These are phyloP conservation scores for Macroventuria anomochaeta DNA, from an alignment of 2,329 filamentous ascomycete species.

Conservation along the genomic window DNA sequence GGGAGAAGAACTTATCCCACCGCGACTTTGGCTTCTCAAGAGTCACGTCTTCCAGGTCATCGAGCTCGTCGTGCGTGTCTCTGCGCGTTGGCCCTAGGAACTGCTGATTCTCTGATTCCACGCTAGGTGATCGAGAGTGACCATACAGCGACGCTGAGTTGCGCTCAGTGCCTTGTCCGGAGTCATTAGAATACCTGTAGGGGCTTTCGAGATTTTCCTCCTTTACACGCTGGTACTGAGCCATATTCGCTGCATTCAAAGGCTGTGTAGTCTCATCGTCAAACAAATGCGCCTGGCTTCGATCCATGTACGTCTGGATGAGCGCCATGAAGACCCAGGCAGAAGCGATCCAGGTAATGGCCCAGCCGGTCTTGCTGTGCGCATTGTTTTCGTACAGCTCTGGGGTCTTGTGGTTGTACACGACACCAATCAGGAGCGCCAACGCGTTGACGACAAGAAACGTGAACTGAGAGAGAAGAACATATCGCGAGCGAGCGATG, in stretches of 20 bases:
- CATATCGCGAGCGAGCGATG: conserved; percentile 76
- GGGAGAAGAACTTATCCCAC: conserved; percentile 58
- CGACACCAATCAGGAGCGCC: conserved; percentile 48
- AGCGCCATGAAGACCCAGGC: conserved; percentile 74
- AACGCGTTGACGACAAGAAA: conserved; percentile 54
- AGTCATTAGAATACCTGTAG: conserved; percentile 53
- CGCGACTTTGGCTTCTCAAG: conserved; percentile 56
- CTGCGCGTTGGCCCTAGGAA: conserved; percentile 49
- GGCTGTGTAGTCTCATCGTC: conserved; percentile 32
- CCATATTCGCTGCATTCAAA: conserved; percentile 47
- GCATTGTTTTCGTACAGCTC: conserved; percentile 86
- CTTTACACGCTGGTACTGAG: conserved; percentile 49
- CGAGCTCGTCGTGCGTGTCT: conserved; percentile 50
- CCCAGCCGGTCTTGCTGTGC: conserved; percentile 90
- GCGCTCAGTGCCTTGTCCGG: conserved; percentile 71
- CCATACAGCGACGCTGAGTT: conserved; percentile 71
- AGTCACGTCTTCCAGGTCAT: conserved; percentile 56
- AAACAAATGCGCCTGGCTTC: conserved; percentile 42
- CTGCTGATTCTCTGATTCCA: conserved; percentile 53
- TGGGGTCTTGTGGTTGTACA: conserved; percentile 80
- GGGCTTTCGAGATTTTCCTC: conserved; percentile 31
- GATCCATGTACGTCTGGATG: conserved; percentile 65
- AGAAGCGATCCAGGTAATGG: conserved; percentile 73
- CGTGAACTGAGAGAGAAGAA: conserved; percentile 69
- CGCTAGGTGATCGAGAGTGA: conserved; percentile 67